Conservation (phyloP, 1,139 yeast genomes). For the Taphrina deformans region DNA sequence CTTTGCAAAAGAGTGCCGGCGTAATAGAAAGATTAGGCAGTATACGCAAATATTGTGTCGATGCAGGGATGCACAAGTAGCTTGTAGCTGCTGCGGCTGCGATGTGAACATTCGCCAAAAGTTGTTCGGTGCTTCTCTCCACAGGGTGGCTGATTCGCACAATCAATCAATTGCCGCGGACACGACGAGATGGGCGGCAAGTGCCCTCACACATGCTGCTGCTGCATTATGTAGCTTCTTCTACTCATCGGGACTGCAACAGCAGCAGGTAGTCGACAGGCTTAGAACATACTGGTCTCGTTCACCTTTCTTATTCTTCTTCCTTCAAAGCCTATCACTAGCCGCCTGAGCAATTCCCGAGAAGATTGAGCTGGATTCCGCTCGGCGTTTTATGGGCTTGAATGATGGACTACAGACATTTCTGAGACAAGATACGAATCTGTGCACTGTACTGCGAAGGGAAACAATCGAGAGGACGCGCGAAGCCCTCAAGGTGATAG, state of each 20-base stretch:
- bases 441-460: background rate
- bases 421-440: background rate
- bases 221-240: background rate
- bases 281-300: too few relatives aligned
- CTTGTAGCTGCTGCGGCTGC: too few relatives aligned
- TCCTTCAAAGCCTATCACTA: too few relatives aligned
- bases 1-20: background rate
- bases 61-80: too few relatives aligned
- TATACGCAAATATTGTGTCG: too few relatives aligned
- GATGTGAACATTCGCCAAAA: background rate
- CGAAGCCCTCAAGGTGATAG: constrained; percentile 15
- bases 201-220: background rate
- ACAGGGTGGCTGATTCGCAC: background rate
- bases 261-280: too few relatives aligned
- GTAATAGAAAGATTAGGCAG: too few relatives aligned
- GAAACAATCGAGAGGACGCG: constrained; percentile 9
- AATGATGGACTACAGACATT: constrained; percentile 5
- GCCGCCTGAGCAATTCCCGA: too few relatives aligned
- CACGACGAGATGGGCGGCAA: constrained; percentile 3
- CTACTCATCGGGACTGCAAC: too few relatives aligned
- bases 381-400: constrained; percentile 8
- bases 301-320: too few relatives aligned
- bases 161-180: constrained; percentile 5
- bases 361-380: background rate
- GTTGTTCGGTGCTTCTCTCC: background rate